phyloP scores from a whole-genome alignment of 2,329 filamentous ascomycete species.

The Cytospora chrysosperma region DNA sequence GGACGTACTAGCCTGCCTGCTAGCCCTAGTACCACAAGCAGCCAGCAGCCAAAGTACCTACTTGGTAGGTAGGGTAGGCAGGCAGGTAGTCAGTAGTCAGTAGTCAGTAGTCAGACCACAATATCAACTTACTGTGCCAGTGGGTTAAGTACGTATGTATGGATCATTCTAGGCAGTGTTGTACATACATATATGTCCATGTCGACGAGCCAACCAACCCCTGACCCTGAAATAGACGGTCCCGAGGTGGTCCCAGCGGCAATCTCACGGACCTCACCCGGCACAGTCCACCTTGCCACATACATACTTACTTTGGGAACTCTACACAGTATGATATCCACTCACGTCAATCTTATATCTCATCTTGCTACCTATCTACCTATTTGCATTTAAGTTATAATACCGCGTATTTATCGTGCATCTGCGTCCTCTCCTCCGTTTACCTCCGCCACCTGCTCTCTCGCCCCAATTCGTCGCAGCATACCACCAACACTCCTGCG shows the following conservation, averaged over 20 bases:
- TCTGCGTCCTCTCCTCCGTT: not conserved
- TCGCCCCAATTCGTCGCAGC: not conserved
- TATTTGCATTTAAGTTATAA: not conserved
- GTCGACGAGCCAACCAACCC: too few relatives aligned
- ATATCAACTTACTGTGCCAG: too few relatives aligned
- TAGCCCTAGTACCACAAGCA: too few relatives aligned
- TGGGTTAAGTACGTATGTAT: too few relatives aligned
- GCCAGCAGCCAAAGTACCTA: too few relatives aligned
- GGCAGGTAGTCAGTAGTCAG: too few relatives aligned
- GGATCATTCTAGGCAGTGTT: too few relatives aligned
- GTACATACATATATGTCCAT: too few relatives aligned
- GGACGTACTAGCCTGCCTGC: too few relatives aligned
- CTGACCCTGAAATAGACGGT: not conserved
- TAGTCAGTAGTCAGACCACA: too few relatives aligned
- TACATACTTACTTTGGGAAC: too few relatives aligned
- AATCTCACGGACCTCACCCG: not conserved
- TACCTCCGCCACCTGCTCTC: not conserved
- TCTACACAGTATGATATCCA: not conserved
- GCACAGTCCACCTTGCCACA: not conserved
- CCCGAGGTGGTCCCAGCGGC: not conserved
- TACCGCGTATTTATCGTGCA: not conserved
- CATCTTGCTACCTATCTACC: not conserved
- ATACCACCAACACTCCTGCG: not conserved
- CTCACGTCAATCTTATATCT: not conserved
- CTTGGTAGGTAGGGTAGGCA: too few relatives aligned